Conservation (phyloP, 805 yeast genomes). For the Naumovozyma dairenensis region DNA sequence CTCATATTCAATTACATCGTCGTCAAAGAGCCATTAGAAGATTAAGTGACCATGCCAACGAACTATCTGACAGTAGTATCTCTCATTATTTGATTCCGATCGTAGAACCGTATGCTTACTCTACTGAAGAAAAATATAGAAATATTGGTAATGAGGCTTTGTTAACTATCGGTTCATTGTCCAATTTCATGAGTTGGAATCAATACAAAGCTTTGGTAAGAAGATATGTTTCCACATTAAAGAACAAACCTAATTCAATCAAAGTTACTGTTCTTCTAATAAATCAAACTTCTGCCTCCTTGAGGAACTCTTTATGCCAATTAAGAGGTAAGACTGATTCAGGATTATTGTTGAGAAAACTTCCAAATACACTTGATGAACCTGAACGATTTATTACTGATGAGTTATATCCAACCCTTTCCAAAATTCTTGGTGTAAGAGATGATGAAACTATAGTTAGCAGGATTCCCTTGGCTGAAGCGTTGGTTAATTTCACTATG, state of each 20-base stretch:
- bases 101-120: constrained; percentile 66
- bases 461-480: constrained; percentile 75
- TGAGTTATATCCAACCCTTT: constrained; percentile 54
- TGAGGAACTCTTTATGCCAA: constrained; percentile 29
- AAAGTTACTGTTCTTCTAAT: constrained; percentile 52
- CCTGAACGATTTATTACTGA: constrained; percentile 40
- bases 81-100: constrained; percentile 79
- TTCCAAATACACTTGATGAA: constrained; percentile 31
- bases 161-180: constrained; percentile 48
- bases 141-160: constrained; percentile 60
- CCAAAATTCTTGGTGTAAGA: constrained; percentile 48
- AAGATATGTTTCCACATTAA: constrained; percentile 49
- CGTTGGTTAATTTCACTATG: constrained; percentile 56
- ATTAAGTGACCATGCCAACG: constrained; percentile 39
- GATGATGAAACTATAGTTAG: constrained; percentile 70
- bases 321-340: constrained; percentile 13
- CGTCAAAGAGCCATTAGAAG: constrained; percentile 76
- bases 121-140: constrained; percentile 47
- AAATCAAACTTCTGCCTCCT: constrained; percentile 45
- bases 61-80: constrained; percentile 47
- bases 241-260: constrained; percentile 38
- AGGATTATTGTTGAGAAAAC: constrained; percentile 19
- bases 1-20: constrained; percentile 76
- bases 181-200: constrained; percentile 56
- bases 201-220: constrained; percentile 69